Base-by-base conservation (phyloP, 2,329 filamentous ascomycete genomes). In the Lasiodiplodia gonubiensis region DNA sequence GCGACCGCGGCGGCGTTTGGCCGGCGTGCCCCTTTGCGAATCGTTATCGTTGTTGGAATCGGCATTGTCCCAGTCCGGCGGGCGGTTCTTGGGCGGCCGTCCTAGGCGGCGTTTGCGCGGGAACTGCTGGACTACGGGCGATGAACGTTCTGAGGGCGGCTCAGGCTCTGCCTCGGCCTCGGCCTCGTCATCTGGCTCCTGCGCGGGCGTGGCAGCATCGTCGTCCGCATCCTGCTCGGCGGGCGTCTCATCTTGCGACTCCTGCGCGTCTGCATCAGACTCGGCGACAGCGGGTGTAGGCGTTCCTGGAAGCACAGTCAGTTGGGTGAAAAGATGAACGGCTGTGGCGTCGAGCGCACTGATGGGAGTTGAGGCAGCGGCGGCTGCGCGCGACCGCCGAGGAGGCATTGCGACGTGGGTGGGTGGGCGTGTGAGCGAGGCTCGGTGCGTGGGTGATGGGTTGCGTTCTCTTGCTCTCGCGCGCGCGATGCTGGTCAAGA, bases 31-130 rank as follows among this genome's bases (percentile, higher is more conserved):
- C 30, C 78, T 78, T 66, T 85, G 82, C 14, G 81, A 83, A 21
- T 70, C 77, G 46, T 78, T 78, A 64, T 83, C 82, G 27, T 82
- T 80, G 42, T 80, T 78, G 49, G 83, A 83, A 52, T 85, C 84
- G 53, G 86, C 85, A 23, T 83, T 80, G 75, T 94, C 90, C 88
- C 91, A 94, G 76, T 93, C 92, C 4, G 92, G 88, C 0, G 91
- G 92, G 60, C 89, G 86, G 76, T 93, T 94, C 84, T 95, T 96
- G 0, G 93, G 92, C 2, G 93, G 93, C 14, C 93, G 88, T 23
- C 93, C 93, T n/a, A 94, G 85, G 64, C 93, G 89, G 71, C 86
- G 85, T 79, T 92, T 92, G 74, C 90, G 88, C 65, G 84, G 84
- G 59, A 93, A 85, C 54, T 90, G 68, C 73, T 80, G 87, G 30